Base-by-base conservation (phyloP, 2,329 filamentous ascomycete genomes). In the Endocalyx cinctus region DNA sequence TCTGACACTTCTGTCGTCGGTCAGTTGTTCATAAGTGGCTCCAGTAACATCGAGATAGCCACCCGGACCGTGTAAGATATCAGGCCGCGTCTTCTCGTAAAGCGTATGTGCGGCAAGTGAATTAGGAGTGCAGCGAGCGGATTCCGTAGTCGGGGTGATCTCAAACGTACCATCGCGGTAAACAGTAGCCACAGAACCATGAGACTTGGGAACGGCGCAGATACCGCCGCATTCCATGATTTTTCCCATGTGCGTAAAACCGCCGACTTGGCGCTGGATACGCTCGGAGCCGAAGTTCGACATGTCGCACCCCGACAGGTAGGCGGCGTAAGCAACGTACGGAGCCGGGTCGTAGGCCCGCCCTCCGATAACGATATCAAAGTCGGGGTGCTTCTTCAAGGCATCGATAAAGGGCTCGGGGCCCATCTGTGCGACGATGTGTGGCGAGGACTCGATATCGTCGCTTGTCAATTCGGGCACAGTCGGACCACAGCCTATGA, bases 31-130 rank as follows among this genome's bases (percentile, higher is more conserved):
- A 37, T 72, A 74, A 2, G 43, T 57, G 1, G 65, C 55, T 1
- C 51, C 29, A 0, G 54, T 52, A 0, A 75, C 50, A 26, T 69
- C 53, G 0, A 76, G 54, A 6, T 52, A 47, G 0, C 72, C 73
- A 0, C 72, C 73, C 0, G 72, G 73, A 0, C 72, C 72, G 5
- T 54, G 39, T 2, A 75, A 45, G 1, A 67, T 43, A 46, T 77
- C 72, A 0, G 73, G 72, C 12, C 72, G 48, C 0, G 63, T 59
- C 38, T 76, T 77, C 52, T 76, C 72, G 32, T 77, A 77, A 8
- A 77, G 47, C 0, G 70, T 66, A 39, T 77, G 72, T 0, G 72
- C 68, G 1, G 70, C 70, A 1, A 77, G 70, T 0, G 64, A 67
- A 0, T 66, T 34, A 0, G 67, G 61, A 0, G 66, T 74, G 38